Base-by-base conservation (phyloP, 805 yeast genomes). In the Hanseniaspora occidentalis region DNA sequence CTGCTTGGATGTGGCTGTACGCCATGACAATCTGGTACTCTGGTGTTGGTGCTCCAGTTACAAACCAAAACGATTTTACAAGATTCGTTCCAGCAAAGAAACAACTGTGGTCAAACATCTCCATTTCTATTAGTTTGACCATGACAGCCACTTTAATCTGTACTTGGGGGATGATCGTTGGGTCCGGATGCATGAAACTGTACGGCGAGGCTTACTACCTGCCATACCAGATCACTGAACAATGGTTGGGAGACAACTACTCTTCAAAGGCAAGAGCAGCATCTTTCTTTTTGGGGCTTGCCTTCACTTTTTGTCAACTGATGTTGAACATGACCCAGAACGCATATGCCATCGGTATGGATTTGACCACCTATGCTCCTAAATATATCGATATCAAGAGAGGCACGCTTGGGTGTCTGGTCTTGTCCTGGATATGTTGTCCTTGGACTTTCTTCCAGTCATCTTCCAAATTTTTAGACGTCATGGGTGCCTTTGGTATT, bases 401-500 rank as follows among this genome's bases (percentile, higher is more conserved):
- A 39, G 70, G 71, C 17, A 60, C 68, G 1, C 45, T 60, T 10
- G 54, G 56, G 6, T 60, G 64, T 18, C 38, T 62, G 16, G 35
- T 62, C 2, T 24, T 41, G 33, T 39, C 40, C 33, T 62, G 66
- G 67, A 58, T 52, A 25, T 58, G 56, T 35, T 64, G 60, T 41
- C 69, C 69, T 2, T 64, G 67, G 69, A 50, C 49, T 6, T 61
- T 62, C 38, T 63, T 60, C 52, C 61, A 60, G 43, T 60, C 62
- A 7, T 53, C 65, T 2, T 57, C 64, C 2, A 51, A 57, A 1
- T 62, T 62, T 38, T 45, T 59, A 13, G 50, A 57, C 19, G 67
- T 62, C 6, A 62, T 62, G 64, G 51, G 61, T 33, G 57, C 65
- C n/a, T 62, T 62, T 44, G 60, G 64, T 35, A 55, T 62, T 24